phyloP scores from a whole-genome alignment of 1,284 basidiomycete species.

The Boletus sp. region DNA sequence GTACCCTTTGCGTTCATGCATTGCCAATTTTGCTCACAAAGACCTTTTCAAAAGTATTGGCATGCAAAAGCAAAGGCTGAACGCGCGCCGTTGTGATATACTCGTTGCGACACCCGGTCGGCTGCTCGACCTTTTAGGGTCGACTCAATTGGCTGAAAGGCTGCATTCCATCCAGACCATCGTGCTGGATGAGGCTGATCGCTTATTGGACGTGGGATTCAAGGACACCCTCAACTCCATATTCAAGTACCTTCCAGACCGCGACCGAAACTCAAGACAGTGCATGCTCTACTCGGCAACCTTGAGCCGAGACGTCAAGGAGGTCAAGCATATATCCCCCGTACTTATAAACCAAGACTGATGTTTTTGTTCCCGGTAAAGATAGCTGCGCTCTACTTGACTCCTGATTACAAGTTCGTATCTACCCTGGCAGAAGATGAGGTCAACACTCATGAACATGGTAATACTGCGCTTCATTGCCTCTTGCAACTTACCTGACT shows the following conservation, averaged over 20 bases:
- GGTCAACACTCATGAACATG: constrained; percentile 63
- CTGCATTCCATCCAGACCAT: constrained; percentile 65
- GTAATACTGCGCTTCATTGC: constrained; percentile 21
- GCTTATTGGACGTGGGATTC: constrained; percentile 88
- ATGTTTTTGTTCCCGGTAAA: constrained; percentile 22
- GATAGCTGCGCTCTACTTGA: constrained; percentile 45
- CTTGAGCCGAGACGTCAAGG: constrained; percentile 38
- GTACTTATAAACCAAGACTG: background rate
- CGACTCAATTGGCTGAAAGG: constrained; percentile 24
- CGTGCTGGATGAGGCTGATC: constrained; percentile 90
- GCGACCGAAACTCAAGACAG: constrained; percentile 44
- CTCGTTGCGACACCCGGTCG: constrained; percentile 90
- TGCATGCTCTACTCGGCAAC: constrained; percentile 84
- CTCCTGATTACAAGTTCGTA: constrained; percentile 53
- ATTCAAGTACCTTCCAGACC: constrained; percentile 51
- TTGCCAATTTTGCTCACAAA: constrained; percentile 1
- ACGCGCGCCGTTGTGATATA: constrained; percentile 59
- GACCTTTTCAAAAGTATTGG: constrained; percentile 14
- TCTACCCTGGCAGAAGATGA: constrained; percentile 61
- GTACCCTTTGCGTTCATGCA: constrained; percentile 20
- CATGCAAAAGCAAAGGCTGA: constrained; percentile 38
- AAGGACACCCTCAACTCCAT: constrained; percentile 77
- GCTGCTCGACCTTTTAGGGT: constrained; percentile 75
- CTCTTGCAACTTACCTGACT: background rate
- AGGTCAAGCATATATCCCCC: constrained; percentile 18